phyloP scores from a whole-genome alignment of 768 basidiomycete species.

The Phylloporus sp. region DNA sequence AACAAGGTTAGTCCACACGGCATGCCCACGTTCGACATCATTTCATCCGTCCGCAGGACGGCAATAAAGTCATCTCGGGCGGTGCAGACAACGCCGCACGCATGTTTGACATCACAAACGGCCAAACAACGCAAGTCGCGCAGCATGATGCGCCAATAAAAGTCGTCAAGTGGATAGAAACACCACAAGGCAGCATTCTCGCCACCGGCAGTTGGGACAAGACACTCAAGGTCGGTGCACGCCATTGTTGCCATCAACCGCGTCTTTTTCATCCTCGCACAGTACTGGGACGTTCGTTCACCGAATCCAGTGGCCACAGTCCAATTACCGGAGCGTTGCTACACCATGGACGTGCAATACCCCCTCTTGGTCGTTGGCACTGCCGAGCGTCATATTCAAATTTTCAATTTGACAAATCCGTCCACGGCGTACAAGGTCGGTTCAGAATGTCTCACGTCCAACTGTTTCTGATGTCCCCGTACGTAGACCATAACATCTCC shows the following conservation, averaged over 20 bases:
- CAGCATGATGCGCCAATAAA: slow-evolving; percentile 89
- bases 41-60: slow-evolving; percentile 51
- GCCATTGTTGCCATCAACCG: neutral
- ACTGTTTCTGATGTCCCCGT: slow-evolving; percentile 1
- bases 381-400: slow-evolving; percentile 87
- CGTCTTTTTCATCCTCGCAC: neutral
- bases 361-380: slow-evolving; percentile 89
- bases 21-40: neutral
- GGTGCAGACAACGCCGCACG: slow-evolving; percentile 95
- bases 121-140: slow-evolving; percentile 76
- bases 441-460: slow-evolving; percentile 12
- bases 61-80: slow-evolving; percentile 85
- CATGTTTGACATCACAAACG: slow-evolving; percentile 86
- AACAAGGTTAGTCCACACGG: slow-evolving; percentile 56
- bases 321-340: slow-evolving; percentile 84
- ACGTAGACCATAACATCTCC: slow-evolving; percentile 74
- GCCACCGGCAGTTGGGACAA: slow-evolving; percentile 99
- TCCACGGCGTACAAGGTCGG: slow-evolving; percentile 69
- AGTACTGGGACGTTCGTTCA: slow-evolving; percentile 93
- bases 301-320: slow-evolving; percentile 74
- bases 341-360: slow-evolving; percentile 77
- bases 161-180: slow-evolving; percentile 76
- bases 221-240: slow-evolving; percentile 70
- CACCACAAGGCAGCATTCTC: slow-evolving; percentile 67
- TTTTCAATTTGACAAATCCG: slow-evolving; percentile 83